A percentile compares a stretch with the other conserved stretches of the same genome.
phyloP scores from a whole-genome alignment of 179 eudicot species.

The Gypsophila paniculata region DNA sequence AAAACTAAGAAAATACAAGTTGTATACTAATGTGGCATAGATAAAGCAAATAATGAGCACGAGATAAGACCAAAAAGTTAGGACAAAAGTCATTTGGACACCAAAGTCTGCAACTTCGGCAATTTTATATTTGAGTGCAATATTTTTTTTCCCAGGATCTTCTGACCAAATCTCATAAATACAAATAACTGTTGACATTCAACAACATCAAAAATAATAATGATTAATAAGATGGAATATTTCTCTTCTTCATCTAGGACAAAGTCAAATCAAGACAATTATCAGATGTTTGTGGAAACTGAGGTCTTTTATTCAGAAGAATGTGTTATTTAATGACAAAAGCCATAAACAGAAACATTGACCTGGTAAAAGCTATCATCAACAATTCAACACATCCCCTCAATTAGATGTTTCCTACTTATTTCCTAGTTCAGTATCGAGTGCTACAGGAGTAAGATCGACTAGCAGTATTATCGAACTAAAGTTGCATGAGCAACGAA shows the following conservation, averaged over 20 bases:
- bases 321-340: neutral
- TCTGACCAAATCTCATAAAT: neutral
- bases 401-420: neutral
- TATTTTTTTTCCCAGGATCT: neutral
- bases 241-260: slow-evolving; percentile 1
- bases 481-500: neutral
- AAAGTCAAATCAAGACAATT: neutral
- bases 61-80: neutral
- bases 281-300: neutral
- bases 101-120: slow-evolving; percentile 1
- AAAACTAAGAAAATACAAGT: neutral
- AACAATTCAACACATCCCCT: neutral
- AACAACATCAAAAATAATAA: slow-evolving; percentile 1
- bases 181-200: neutral
- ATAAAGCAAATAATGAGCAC: neutral
- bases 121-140: neutral
- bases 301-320: neutral
- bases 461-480: neutral
- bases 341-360: neutral
- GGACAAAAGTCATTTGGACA: neutral
- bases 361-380: neutral
- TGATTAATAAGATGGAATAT: neutral
- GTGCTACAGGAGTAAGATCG: neutral
- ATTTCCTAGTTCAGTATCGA: neutral
- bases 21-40: no score